These are phyloP conservation scores for Willaertia magna DNA, from an alignment of 208 protist species.

Conservation along the genomic window DNA sequence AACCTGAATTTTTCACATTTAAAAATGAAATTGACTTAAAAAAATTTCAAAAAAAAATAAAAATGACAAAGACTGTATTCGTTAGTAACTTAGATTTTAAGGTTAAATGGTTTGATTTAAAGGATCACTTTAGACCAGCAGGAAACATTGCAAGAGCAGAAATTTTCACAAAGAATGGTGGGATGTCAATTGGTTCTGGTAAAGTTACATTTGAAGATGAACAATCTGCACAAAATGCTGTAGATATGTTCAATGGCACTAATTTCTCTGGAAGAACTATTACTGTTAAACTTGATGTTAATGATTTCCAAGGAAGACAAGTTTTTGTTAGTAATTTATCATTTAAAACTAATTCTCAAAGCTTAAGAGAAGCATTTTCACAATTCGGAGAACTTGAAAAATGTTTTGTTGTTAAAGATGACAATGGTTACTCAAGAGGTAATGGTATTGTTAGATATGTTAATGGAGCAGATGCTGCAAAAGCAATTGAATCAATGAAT, in stretches of 20 bases:
- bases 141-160: constrained; percentile 67
- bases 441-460: constrained; percentile 65
- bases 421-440: constrained; percentile 48
- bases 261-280: constrained; percentile 70
- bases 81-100: constrained; percentile 67
- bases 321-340: constrained; percentile 70
- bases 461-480: constrained; percentile 43
- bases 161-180: constrained; percentile 54
- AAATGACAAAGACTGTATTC: constrained; percentile 47
- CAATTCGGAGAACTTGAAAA: constrained; percentile 54
- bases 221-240: constrained; percentile 51
- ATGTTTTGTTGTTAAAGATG: constrained; percentile 61
- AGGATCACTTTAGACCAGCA: constrained; percentile 60
- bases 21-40: no score
- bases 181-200: constrained; percentile 57
- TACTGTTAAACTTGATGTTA: constrained; percentile 55
- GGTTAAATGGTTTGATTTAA: constrained; percentile 65
- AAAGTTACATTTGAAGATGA: constrained; percentile 57
- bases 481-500: constrained; percentile 60
- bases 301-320: constrained; percentile 31
- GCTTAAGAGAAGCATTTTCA: constrained; percentile 64
- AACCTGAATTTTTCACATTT: no score
- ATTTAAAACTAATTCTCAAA: constrained; percentile 61
- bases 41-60: no score
- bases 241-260: constrained; percentile 60